Evolutionary conservation across 2,329 filamentous ascomycete genomes (phyloP), one percentile per base, ranked within the genome.

Genomic region (Incumbomyces delicatus): DNA sequence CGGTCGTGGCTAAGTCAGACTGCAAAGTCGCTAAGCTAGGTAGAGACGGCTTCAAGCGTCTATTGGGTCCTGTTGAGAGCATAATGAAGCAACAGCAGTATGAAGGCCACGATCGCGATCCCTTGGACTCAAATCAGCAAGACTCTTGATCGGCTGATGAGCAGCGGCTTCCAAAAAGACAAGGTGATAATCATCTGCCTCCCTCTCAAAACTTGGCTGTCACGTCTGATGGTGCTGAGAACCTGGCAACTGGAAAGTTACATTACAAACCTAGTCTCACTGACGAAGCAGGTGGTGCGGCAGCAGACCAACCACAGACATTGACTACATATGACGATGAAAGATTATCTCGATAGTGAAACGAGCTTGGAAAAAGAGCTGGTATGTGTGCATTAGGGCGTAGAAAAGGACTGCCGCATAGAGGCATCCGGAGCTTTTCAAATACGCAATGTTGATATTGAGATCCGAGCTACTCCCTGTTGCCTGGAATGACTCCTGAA

Each of bases 21-120:
- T 85, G 94, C 63, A 96, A 95, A 71, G 87, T 96, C 42, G 92
- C 90, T 3, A 87, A 83, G 41, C 72, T 98, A 40, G 88, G 88
- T 56, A 94, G 95, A 68, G 87, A 87, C 58, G 92, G 90, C 5
- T 98, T 98, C 69, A 90, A 95, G 71, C 77, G 92, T 57, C 71
- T 98, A 58, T 72, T 98, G 30, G 92, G 92, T 1, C 89, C 90
- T 1, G 89, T 96, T 22, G 88, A 95, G 67, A 83, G 87, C 51
- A 94, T 96, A 63, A 87, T 98, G 86, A 77, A 92, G 65, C 78
- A 92, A 60, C 59, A 66, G 22, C 66, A 71, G 41, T 71, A 71
- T 56, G 53, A 54, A 29, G 48, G 39, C 29, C 44, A 47, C 11
- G 53, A 53, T 22, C 48, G 61, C 49, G 61, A 64, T 50, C 56